phyloP scores from a whole-genome alignment of 768 basidiomycete genomes.

The Galerina sulciceps region DNA sequence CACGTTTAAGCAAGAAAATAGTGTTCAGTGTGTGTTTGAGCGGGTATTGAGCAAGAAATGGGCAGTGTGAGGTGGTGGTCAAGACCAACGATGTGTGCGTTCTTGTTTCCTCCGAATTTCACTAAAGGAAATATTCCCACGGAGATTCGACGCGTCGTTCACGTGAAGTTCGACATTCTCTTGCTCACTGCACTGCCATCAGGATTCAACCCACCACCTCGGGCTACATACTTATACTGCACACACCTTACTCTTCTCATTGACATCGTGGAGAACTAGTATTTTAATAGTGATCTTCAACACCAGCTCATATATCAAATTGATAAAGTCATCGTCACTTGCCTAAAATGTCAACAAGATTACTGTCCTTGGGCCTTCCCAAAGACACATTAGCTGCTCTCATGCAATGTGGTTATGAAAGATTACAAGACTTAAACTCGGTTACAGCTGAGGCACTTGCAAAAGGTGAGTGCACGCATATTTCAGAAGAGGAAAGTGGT shows the following conservation, averaged over 20 bases:
- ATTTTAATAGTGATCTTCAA: too few species aligned
- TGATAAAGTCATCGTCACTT: too few species aligned
- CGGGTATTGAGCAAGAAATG: conserved; percentile 20
- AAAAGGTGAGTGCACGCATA: not conserved
- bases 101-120: not conserved
- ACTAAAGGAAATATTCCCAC: not conserved
- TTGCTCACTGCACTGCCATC: too few species aligned
- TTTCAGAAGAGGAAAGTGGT: not conserved
- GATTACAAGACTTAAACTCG: conserved; percentile 51
- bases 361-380: conserved; percentile 53
- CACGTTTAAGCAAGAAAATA: not conserved
- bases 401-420: conserved; percentile 60
- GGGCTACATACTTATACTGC: too few species aligned
- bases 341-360: conserved; percentile 36
- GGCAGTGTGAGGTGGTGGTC: not conserved
- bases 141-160: not conserved
- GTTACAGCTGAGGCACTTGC: conserved; percentile 27
- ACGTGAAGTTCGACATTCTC: conserved; percentile 2
- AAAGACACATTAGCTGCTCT: conserved; percentile 49
- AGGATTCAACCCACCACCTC: too few species aligned
- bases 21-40: not conserved
- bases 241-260: not conserved
- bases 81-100: not conserved
- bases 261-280: too few species aligned
- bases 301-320: too few species aligned